phyloP scores from a whole-genome alignment of 2,329 filamentous ascomycete genomes.

The Neocucurbitaria cava region DNA sequence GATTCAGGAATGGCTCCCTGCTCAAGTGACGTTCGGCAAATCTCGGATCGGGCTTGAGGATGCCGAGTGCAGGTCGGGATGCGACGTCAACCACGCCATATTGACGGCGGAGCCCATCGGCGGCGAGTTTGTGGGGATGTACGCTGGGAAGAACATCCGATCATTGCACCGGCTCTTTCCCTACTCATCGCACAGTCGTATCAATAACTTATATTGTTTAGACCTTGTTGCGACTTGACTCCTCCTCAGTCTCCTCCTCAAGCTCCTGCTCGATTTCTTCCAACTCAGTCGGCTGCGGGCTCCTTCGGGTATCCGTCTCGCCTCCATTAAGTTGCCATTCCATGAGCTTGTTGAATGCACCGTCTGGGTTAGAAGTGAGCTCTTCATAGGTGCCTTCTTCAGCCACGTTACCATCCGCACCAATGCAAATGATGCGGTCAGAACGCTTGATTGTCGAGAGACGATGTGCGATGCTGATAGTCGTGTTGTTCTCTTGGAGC shows the following conservation, averaged over 20 bases:
- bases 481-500: conserved; percentile 88
- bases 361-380: conserved; percentile 74
- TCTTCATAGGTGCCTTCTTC: conserved; percentile 86
- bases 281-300: conserved; percentile 53
- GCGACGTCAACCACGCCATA: neutral
- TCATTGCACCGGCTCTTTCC: neutral
- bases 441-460: conserved; percentile 96
- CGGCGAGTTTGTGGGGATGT: neutral
- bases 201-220: conserved; percentile 7
- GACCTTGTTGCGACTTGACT: conserved; percentile 30
- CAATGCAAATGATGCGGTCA: conserved; percentile 91
- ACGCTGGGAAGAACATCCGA: neutral
- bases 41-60: conserved; percentile 1
- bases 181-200: neutral
- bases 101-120: neutral
- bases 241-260: conserved; percentile 47
- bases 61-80: neutral
- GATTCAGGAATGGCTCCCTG: neutral
- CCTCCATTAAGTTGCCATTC: conserved; percentile 97
- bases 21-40: conserved; percentile 1
- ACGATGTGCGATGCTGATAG: conserved; percentile 95
- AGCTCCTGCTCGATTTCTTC: conserved; percentile 59
- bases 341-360: conserved; percentile 95
- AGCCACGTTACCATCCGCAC: conserved; percentile 84
- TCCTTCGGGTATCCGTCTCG: conserved; percentile 55